These are phyloP conservation scores for Suillus subaureus DNA, from an alignment of 768 basidiomycete species.

Conservation along the genomic window DNA sequence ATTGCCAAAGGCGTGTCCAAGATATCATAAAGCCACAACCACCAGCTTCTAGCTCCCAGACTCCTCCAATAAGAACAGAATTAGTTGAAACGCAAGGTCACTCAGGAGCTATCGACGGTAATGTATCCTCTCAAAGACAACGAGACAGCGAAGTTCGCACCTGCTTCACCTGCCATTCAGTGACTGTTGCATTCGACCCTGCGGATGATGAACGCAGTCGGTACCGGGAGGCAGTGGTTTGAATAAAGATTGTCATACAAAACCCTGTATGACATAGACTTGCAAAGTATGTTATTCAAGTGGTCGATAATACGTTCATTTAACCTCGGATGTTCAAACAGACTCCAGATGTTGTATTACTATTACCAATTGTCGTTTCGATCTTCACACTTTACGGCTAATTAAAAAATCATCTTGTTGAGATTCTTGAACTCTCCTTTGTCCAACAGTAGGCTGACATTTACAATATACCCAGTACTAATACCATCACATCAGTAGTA, in stretches of 20 bases:
- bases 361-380: neutral
- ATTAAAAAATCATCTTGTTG: neutral
- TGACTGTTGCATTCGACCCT: neutral
- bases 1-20: neutral
- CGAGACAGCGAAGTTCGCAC: neutral
- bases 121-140: neutral
- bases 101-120: neutral
- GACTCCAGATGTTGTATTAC: neutral
- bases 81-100: neutral
- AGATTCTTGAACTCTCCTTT: neutral
- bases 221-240: neutral
- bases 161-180: neutral
- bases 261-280: neutral
- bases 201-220: neutral
- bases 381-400: neutral
- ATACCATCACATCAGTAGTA: neutral
- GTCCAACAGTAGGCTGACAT: neutral
- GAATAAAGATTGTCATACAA: neutral
- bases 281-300: neutral
- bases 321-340: neutral
- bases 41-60: neutral
- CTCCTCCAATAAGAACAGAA: neutral
- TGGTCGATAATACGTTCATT: neutral
- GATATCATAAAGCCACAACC: neutral
- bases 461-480: neutral